Evolutionary conservation across 2,329 filamentous ascomycete genomes (phyloP), one percentile per base, ranked within the genome.

Genomic region (Stachybotrys chartarum): DNA sequence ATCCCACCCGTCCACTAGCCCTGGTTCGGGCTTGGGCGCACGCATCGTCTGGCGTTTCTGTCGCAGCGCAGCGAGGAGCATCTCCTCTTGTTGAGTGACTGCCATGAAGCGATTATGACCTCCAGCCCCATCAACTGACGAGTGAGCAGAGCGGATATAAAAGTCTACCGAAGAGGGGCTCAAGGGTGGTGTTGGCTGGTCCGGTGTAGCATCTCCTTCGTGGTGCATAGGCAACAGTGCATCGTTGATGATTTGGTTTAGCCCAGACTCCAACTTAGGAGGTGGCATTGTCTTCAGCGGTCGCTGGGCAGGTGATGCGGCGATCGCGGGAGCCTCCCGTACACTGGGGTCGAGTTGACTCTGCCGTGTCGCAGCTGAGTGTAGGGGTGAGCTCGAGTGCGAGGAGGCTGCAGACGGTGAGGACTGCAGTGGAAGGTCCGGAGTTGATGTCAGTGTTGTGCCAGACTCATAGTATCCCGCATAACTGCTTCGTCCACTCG

Each of bases 21-120:
- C 24, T 73, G 68, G 12, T 75, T 66, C 17, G 8, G 35, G 11
- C 32, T 24, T 42, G 50, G 50, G 16, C 58, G 80, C 75, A 2
- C 78, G 76, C 76, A 82, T 81, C n/a, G 72, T 70, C 3, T 79
- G 76, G n/a, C 80, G 73, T 70, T 82, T 82, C 60, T 78, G 75
- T 8, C 81, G 75, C 47, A 84, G 71, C 3, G 81, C 81, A 2
- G 81, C 77, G 5, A 84, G 70, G 1, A 84, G 71, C 73, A 82
- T 77, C 65, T 84, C 79, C 57, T 84, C 81, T 58, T 83, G 80
- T 5, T 72, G 75, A 0, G 80, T 83, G 17, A 84, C 79, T 1
- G 80, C 78, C 76, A 84, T 83, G 54, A 83, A 70, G 1, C 80
- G 75, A 31, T 69, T 68, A 39, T 70, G 66, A 31, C 63, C 60